Base-by-base conservation (phyloP, 2,329 filamentous ascomycete species). In the Calonectria ilicicola region DNA sequence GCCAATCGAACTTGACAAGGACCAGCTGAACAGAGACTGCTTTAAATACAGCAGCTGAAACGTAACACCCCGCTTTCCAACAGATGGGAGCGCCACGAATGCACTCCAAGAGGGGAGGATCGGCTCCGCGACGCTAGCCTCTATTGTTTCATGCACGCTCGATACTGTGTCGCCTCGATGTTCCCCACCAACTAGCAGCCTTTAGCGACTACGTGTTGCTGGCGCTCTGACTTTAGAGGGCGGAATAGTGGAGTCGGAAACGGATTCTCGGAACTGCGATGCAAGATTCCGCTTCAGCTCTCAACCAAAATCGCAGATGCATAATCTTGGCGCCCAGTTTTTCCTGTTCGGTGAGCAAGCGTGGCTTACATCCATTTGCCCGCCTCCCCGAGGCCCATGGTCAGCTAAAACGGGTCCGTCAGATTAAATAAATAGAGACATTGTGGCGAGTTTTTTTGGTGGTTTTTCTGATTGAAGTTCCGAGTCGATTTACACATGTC, bases 221-320 rank as follows among this genome's bases (percentile, higher is more conserved):
- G 29, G 23, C 35, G 32, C 53, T 26, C 53, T 60, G 53, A 40
- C 53, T 60, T 35, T 40, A 40, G 23, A 26, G 38, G 38, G 9
- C 32, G 35, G 53, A 60, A 60, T 35, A 60, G 53, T 35, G 53
- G 53, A 35, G 53, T 60, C 53, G 53, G 53, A 60, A 60, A 42
- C 53, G 53, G 53, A 35, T 60, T 60, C 32, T 21, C 53, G 53
- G 53, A 60, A 60, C 40, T 21, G 21, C 14, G 0, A 40, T 5
- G 53, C 21, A 19, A 23, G 12, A 60, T 60, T 60, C 53, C 53
- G 53, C 23, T 14, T 23, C 38, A 60, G 53, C 35, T 60, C 21
- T 26, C 15, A 14, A 2, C 14, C 14, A 40, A 60, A 60, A 40
- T 26, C 26, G 53, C 15, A 19, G 21, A 38, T 60, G 53, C 53